phyloP scores from a whole-genome alignment of 2,329 filamentous ascomycete genomes.

The Cytospora chrysosperma region DNA sequence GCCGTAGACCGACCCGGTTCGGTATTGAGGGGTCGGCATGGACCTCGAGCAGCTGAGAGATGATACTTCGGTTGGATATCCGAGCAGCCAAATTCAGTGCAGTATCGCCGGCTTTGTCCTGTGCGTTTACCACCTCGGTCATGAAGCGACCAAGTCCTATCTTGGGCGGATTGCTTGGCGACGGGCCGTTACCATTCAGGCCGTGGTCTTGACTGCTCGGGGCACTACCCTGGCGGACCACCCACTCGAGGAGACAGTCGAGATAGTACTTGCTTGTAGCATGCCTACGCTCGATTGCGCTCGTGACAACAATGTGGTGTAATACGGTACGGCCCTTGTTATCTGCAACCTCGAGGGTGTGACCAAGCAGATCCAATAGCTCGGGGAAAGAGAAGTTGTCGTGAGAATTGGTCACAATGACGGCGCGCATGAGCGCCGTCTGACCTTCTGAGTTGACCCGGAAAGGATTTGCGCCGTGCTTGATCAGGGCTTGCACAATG shows the following conservation, averaged over 20 bases:
- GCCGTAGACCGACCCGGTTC: constrained; percentile 84
- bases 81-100: constrained; percentile 90
- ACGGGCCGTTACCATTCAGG: constrained; percentile 22
- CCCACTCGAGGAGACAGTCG: constrained; percentile 89
- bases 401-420: constrained; percentile 89
- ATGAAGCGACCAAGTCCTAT: constrained; percentile 93
- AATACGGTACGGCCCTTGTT: constrained; percentile 87
- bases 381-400: constrained; percentile 90
- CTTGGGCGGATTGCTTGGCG: constrained; percentile 48
- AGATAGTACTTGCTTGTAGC: constrained; percentile 94
- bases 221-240: constrained; percentile 72
- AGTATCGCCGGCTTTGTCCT: constrained; percentile 92
- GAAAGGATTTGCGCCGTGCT: constrained; percentile 81
- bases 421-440: constrained; percentile 89
- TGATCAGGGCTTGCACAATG: constrained; percentile 76
- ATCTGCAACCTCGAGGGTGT: constrained; percentile 88
- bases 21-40: constrained; percentile 90
- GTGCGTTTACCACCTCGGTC: constrained; percentile 93
- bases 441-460: constrained; percentile 88
- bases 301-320: constrained; percentile 94
- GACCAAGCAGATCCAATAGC: constrained; percentile 81
- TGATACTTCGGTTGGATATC: constrained; percentile 91
- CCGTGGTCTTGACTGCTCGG: constrained; percentile 41
- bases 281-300: constrained; percentile 89
- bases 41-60: constrained; percentile 93